Evolutionary conservation across 1,284 basidiomycete species (phyloP).

Genomic region (Phenoliferia sp.): DNA sequence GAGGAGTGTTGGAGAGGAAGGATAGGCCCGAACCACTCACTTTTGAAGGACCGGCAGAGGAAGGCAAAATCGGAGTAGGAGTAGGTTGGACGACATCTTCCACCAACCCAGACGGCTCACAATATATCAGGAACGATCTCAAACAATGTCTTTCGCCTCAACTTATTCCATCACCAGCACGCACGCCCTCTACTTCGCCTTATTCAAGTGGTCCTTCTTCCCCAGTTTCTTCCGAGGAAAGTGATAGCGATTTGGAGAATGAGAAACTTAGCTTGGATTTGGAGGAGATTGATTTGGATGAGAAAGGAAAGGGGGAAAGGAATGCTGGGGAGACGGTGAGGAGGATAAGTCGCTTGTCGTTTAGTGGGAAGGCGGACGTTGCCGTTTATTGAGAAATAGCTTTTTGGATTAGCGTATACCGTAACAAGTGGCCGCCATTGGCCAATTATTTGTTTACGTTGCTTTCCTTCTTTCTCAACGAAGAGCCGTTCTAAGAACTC

Average conservation of each 20-base stretch:
- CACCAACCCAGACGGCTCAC: not conserved
- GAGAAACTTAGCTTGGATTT: not conserved
- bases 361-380: not conserved
- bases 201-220: not conserved
- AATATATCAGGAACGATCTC: not conserved
- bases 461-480: too few species aligned
- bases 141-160: not conserved
- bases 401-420: too few species aligned
- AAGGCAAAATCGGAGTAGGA: not conserved
- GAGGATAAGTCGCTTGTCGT: not conserved
- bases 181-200: too few species aligned
- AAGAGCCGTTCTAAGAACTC: too few species aligned
- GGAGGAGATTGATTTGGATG: not conserved
- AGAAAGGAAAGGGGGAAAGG: not conserved
- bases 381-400: not conserved
- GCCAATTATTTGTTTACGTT: too few species aligned
- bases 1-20: not conserved
- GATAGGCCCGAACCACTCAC: not conserved
- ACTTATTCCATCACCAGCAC: not conserved
- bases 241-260: not conserved
- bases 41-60: not conserved
- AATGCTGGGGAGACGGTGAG: conserved; percentile 8
- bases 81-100: not conserved
- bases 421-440: too few species aligned
- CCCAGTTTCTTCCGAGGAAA: not conserved